A percentile compares a stretch with the other conserved stretches of the same genome.
Conservation (phyloP, 2,329 filamentous ascomycete genomes). For the Alternaria dauci region DNA sequence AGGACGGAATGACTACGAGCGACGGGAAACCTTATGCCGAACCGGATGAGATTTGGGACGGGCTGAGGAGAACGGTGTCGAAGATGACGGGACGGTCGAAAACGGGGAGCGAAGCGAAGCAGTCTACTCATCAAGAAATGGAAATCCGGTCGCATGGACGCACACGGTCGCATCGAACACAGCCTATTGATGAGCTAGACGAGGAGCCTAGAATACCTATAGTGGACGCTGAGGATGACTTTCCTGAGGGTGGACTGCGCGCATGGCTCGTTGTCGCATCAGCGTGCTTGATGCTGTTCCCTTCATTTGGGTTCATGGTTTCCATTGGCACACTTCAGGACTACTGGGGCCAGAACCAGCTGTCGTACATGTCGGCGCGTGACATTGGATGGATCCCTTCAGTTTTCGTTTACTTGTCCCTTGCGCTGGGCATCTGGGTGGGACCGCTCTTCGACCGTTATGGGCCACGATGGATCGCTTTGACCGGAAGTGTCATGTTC, state of each 20-base stretch:
- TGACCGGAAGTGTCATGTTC: slow-evolving; percentile 39
- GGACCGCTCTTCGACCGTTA: slow-evolving; percentile 73
- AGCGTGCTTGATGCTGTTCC: slow-evolving; percentile 46
- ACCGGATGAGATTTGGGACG: slow-evolving; percentile 32
- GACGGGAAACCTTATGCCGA: slow-evolving; percentile 15
- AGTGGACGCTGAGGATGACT: slow-evolving; percentile 39
- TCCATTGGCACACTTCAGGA: slow-evolving; percentile 77
- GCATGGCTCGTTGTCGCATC: slow-evolving; percentile 54
- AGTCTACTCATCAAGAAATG: slow-evolving; percentile 18
- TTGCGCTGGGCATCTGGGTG: slow-evolving; percentile 83
- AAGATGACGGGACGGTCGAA: slow-evolving; percentile 33
- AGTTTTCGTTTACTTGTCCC: slow-evolving; percentile 82
- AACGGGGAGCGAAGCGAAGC: slow-evolving; percentile 23
- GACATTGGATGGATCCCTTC: slow-evolving; percentile 89
- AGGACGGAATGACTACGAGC: slow-evolving; percentile 24
- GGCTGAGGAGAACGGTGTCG: slow-evolving; percentile 29
- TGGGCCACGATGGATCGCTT: slow-evolving; percentile 46
- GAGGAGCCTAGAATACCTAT: slow-evolving; percentile 24
- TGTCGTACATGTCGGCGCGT: slow-evolving; percentile 67
- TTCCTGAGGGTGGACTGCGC: slow-evolving; percentile 51
- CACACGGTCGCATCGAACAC: slow-evolving; percentile 18
- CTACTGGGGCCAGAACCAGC: slow-evolving; percentile 77
- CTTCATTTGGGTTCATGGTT: slow-evolving; percentile 53
- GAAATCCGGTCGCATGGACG: slow-evolving; percentile 14
- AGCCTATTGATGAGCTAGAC: slow-evolving; percentile 4